Percentiles rank a stretch among this genome's conserved stretches.
Evolutionary conservation across 2,329 filamentous ascomycete species (phyloP).

Genomic region (Parascedosporium putredinis): DNA sequence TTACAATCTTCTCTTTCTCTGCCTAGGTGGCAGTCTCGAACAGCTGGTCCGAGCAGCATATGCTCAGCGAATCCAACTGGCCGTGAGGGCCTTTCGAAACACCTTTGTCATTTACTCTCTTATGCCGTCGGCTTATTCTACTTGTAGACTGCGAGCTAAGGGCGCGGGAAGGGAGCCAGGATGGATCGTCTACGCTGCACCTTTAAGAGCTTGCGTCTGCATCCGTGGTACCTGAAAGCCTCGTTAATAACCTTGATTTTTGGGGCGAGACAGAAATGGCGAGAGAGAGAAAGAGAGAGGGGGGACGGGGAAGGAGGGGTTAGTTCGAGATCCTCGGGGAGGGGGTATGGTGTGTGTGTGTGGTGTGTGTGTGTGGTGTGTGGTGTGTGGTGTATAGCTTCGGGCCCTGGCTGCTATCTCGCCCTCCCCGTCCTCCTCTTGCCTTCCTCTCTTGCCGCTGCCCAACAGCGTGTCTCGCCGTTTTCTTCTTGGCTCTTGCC

Average conservation of each 20-base stretch:
- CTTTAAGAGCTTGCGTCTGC: background rate
- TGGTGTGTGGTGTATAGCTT: too few relatives aligned
- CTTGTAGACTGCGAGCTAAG: background rate
- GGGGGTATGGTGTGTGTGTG: too few relatives aligned
- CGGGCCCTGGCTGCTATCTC: too few relatives aligned
- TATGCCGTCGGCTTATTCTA: constrained; percentile 2
- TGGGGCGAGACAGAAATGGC: background rate
- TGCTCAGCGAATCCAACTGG: background rate
- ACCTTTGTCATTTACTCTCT: constrained; percentile 1
- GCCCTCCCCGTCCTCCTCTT: too few relatives aligned
- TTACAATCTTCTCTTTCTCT: background rate
- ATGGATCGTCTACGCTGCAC: too few relatives aligned
- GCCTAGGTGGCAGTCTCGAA: background rate
- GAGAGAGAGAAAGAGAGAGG: background rate
- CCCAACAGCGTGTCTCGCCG: constrained; percentile 1
- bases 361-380: too few relatives aligned
- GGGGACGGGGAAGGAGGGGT: background rate
- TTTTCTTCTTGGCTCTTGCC: background rate
- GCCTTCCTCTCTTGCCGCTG: background rate
- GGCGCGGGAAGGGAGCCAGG: background rate
- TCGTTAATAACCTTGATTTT: background rate
- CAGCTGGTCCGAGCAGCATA: too few relatives aligned
- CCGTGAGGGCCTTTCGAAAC: background rate
- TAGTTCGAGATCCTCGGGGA: too few relatives aligned
- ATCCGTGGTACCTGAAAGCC: background rate